These are phyloP conservation scores for Fusarium cyanostomum DNA, from an alignment of 2,329 filamentous ascomycete species.

Conservation along the genomic window DNA sequence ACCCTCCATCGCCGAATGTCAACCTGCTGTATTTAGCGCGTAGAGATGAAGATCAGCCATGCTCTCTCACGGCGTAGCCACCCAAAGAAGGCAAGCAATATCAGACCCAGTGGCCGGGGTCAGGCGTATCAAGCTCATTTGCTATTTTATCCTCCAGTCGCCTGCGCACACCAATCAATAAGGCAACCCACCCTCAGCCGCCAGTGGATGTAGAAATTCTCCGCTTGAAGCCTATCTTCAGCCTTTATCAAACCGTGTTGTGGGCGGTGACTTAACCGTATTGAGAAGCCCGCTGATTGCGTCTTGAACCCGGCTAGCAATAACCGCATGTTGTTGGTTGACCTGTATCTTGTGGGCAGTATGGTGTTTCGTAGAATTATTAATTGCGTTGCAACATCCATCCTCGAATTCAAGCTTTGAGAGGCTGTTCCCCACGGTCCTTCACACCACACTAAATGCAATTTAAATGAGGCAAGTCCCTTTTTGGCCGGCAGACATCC, in stretches of 20 bases:
- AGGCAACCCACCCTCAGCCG: background rate
- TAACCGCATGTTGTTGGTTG: background rate
- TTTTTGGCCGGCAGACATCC: conserved; percentile 32
- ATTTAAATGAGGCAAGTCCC: conserved; percentile 42
- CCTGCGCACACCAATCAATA: conserved; percentile 21
- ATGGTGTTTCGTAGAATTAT: conserved; percentile 26
- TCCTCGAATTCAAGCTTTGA: conserved; percentile 27
- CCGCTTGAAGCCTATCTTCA: conserved; percentile 22
- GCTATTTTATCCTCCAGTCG: conserved; percentile 5
- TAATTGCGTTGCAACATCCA: conserved; percentile 19
- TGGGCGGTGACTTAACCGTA: conserved; percentile 12
- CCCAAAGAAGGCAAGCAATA: conserved; percentile 28
- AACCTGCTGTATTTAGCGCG: conserved; percentile 34
- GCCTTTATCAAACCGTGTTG: conserved; percentile 18
- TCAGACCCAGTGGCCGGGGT: conserved; percentile 16
- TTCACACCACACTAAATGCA: conserved; percentile 27
- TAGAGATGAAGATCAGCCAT: conserved; percentile 40
- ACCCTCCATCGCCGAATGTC: conserved; percentile 8
- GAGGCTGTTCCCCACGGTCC: conserved; percentile 32
- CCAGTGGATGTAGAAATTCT: conserved; percentile 4
- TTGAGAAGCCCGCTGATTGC: conserved; percentile 14
- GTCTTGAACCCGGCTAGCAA: background rate
- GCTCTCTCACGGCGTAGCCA: conserved; percentile 19
- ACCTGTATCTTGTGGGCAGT: background rate
- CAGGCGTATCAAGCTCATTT: conserved; percentile 10